A percentile compares a stretch with the other conserved stretches of the same genome.
phyloP scores from a whole-genome alignment of 768 basidiomycete species.

The Chiua virens region DNA sequence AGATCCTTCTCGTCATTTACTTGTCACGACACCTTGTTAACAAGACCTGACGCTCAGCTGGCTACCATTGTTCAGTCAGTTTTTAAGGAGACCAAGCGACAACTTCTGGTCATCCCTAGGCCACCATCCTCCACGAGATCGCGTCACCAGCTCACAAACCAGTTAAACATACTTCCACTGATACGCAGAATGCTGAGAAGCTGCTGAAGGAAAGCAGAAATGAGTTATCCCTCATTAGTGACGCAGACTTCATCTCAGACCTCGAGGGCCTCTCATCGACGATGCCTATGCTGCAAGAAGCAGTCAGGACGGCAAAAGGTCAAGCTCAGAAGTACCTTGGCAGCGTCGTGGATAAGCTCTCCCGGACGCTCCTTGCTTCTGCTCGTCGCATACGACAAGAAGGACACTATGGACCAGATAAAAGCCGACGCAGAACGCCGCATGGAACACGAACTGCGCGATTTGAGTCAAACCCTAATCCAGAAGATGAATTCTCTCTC shows the following conservation, averaged over 20 bases:
- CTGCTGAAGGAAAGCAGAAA: constrained; percentile 23
- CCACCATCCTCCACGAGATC: constrained; percentile 15
- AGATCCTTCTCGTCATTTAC: constrained; percentile 18
- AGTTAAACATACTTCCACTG: constrained; percentile 9
- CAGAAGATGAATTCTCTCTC: constrained; percentile 21
- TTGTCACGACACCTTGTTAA: constrained; percentile 14
- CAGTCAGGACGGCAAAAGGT: constrained; percentile 6
- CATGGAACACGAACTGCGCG: constrained; percentile 17
- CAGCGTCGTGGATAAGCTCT: constrained; percentile 16
- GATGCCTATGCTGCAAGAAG: constrained; percentile 19
- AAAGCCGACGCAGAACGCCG: constrained; percentile 11
- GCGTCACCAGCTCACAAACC: neutral
- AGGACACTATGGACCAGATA: constrained; percentile 14
- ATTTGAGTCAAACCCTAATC: constrained; percentile 10
- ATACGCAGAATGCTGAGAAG: constrained; percentile 13
- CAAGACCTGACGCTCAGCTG: constrained; percentile 13
- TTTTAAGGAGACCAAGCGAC: constrained; percentile 11
- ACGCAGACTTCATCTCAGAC: constrained; percentile 23
- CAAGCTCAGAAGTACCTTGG: constrained; percentile 21
- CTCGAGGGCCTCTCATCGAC: constrained; percentile 13
- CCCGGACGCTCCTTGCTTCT: constrained; percentile 9
- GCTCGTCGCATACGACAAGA: constrained; percentile 17
- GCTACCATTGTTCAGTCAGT: constrained; percentile 13
- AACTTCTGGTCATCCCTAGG: constrained; percentile 12
- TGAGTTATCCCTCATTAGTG: constrained; percentile 19